These are phyloP conservation scores for Teratosphaeriaceae sp. DNA, from an alignment of 2,329 filamentous ascomycete genomes.

Conservation along the genomic window DNA sequence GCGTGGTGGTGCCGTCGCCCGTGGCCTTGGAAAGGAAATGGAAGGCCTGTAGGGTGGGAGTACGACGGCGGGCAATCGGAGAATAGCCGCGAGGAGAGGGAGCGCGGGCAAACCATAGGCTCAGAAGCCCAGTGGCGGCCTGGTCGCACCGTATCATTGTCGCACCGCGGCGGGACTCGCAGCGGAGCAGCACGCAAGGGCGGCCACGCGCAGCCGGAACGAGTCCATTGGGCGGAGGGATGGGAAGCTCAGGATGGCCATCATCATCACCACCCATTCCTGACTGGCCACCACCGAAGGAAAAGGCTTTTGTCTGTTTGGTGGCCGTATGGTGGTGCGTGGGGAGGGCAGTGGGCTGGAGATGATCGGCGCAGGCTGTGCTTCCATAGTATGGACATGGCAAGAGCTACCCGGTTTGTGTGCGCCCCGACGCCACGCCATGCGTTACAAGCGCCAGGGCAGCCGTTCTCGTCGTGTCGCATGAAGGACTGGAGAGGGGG, in stretches of 20 bases:
- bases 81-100: background rate
- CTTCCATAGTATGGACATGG: background rate
- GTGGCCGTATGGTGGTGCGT: background rate
- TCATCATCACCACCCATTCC: too few species aligned
- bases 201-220: background rate
- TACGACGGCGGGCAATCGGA: background rate
- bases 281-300: background rate
- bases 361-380: background rate
- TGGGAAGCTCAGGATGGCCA: too few species aligned
- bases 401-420: background rate
- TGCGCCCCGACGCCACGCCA: background rate
- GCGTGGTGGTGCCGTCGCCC: background rate
- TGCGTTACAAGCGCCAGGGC: background rate
- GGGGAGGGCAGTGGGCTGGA: background rate
- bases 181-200: constrained; percentile 1
- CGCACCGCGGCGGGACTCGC: background rate
- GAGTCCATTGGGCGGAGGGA: background rate
- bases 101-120: background rate
- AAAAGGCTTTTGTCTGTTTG: background rate
- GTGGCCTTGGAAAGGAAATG: background rate
- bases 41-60: background rate
- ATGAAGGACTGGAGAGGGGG: background rate
- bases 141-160: constrained; percentile 1
- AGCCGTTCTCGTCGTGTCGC: constrained; percentile 1
- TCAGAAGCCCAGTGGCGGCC: background rate